phyloP scores from a whole-genome alignment of 805 yeast genomes.

The Crinitomyces ghanaensis region DNA sequence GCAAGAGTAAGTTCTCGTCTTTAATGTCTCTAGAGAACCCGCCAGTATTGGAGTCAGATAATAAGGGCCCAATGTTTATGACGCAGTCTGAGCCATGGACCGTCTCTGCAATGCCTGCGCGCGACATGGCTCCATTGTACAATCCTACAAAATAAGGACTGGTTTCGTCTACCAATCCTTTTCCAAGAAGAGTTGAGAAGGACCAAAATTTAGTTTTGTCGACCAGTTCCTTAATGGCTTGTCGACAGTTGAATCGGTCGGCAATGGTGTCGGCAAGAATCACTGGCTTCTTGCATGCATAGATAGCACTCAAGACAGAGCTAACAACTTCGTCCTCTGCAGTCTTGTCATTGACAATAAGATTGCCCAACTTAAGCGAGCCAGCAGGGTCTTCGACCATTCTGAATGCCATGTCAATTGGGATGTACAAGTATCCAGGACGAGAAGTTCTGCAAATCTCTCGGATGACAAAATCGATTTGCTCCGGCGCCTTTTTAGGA shows the following conservation, averaged over 20 bases:
- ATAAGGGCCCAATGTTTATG: constrained; percentile 55
- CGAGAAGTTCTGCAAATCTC: constrained; percentile 45
- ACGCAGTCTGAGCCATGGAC: constrained; percentile 54
- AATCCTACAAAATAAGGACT: constrained; percentile 54
- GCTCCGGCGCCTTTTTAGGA: constrained; percentile 37
- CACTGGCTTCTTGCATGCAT: constrained; percentile 46
- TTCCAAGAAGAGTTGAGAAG: constrained; percentile 56
- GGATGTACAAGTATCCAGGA: constrained; percentile 78
- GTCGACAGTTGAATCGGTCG: constrained; percentile 44
- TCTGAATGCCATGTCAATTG: constrained; percentile 42
- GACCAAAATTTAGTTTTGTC: constrained; percentile 40
- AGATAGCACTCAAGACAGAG: constrained; percentile 38
- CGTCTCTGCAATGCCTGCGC: constrained; percentile 35
- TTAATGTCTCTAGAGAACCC: constrained; percentile 41
- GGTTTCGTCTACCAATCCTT: constrained; percentile 65
- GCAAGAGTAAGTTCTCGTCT: constrained; percentile 33
- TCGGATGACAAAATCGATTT: constrained; percentile 57
- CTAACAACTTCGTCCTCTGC: constrained; percentile 30
- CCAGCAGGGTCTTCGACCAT: constrained; percentile 22
- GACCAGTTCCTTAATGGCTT: constrained; percentile 38
- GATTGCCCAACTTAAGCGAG: constrained; percentile 22
- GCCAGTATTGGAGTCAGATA: constrained; percentile 62
- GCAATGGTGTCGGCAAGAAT: constrained; percentile 62
- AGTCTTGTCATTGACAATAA: constrained; percentile 18
- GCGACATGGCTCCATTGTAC: constrained; percentile 53